These are phyloP conservation scores for Stylosanthes scabra DNA, from an alignment of 331 rosid species.

Conservation along the genomic window DNA sequence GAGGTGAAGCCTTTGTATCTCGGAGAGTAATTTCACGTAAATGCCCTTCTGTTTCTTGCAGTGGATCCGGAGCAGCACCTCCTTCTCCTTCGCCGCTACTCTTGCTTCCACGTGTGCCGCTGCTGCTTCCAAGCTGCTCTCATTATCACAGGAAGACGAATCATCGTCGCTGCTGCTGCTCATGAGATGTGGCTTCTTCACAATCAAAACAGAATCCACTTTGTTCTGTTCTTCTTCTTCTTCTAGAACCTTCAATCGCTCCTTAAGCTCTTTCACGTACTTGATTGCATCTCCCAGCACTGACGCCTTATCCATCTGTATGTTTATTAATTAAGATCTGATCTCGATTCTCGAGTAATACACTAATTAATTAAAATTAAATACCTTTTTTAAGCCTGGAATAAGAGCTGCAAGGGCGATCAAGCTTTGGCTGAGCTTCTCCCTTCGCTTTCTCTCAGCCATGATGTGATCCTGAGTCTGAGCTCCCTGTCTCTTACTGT, in stretches of 20 bases:
- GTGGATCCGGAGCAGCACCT: conserved; percentile 46
- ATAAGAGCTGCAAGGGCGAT: conserved; percentile 78
- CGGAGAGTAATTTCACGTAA: conserved; percentile 35
- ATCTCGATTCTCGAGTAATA: no score
- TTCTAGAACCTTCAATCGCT: conserved; percentile 60
- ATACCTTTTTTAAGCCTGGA: conserved; percentile 81
- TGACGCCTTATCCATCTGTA: conserved; percentile 80
- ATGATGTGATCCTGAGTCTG: conserved; percentile 64
- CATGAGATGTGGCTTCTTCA: conserved; percentile 39
- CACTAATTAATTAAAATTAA: no score
- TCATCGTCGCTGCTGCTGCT: conserved; percentile 44
- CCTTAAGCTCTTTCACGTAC: conserved; percentile 73
- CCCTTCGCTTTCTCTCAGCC: conserved; percentile 83
- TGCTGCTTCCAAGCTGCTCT: conserved; percentile 24
- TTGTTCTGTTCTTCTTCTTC: conserved; percentile 31
- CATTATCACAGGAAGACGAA: conserved; percentile 45
- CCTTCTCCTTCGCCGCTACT: conserved; percentile 58
- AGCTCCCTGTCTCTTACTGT: not conserved
- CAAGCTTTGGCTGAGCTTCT: conserved; percentile 70
- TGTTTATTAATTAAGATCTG: no score
- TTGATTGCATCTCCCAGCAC: conserved; percentile 73
- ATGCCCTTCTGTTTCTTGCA: conserved; percentile 48
- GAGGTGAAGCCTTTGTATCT: conserved; percentile 47
- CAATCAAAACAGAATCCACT: conserved; percentile 11
- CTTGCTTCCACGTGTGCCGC: conserved; percentile 72